Evolutionary conservation across 192 early-diverging fungal genomes (phyloP), one percentile per base, ranked within the genome.

Genomic region (Backusella morwellensis): DNA sequence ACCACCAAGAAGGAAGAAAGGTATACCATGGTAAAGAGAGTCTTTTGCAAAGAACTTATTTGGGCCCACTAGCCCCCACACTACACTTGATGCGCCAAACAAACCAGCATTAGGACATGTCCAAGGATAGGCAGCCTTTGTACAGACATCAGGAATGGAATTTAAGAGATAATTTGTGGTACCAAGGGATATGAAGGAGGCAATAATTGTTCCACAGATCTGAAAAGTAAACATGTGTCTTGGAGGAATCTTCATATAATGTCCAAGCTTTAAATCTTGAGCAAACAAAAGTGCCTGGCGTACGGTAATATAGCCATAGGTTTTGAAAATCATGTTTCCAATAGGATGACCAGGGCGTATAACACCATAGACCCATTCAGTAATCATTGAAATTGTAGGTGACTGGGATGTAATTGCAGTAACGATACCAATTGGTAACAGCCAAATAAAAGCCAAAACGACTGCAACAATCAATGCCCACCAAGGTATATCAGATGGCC

Each of bases 241-340:
- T 34, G 96, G 96, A 63, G 94, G 91, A 6, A 95, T 86, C 83
- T 95, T 95, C 89, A 93, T 91, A 77, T 95, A 95, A 74, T 93
- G 91, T 34, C 92, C 93, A 6, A 95, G 84, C 71, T 93, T 94
- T 41, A 93, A 85, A 77, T 94, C 93, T 40, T 86, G 84, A 12
- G 86, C 76, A 79, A 94, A 89, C 7, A 79, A 68, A 19, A 94
- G 81, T 15, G 88, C 93, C 77, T 92, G 89, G 21, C 83, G 80
- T 4, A 87, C 86, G 7, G 86, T 88, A 32, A 88, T 86, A 72
- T 84, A 87, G 35, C 89, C 88, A 68, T 90, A 87, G 1, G 89
- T 90, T 85, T 94, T 94, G 86, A 93, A 94, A 29, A 85, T 86
- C 87, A 94, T 89, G 74, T 88, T 88, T 23, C 82, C 85, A 29